These are phyloP conservation scores for Venturia pyrina DNA, from an alignment of 2,329 filamentous ascomycete genomes.

Conservation along the genomic window DNA sequence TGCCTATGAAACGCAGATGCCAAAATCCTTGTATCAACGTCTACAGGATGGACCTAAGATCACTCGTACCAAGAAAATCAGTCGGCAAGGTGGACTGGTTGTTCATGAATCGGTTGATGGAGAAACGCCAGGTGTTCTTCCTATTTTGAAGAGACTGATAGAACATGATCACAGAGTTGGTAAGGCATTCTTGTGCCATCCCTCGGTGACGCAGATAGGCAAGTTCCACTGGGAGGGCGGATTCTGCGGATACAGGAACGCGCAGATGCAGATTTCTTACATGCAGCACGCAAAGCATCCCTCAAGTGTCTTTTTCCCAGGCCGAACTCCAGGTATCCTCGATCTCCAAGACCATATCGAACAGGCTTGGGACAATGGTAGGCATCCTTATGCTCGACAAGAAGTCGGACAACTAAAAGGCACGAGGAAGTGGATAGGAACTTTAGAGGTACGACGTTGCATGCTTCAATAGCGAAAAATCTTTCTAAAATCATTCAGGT, in stretches of 20 bases:
- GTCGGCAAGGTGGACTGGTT: conserved; percentile 31
- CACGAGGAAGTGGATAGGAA: conserved; percentile 95
- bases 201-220: conserved; percentile 65
- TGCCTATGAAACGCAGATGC: conserved; percentile 38
- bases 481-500: conserved; percentile 42
- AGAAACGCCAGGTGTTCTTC: conserved; percentile 34
- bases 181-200: conserved; percentile 71
- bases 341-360: conserved; percentile 82
- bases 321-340: conserved; percentile 62
- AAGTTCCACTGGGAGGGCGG: conserved; percentile 74
- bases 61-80: conserved; percentile 29
- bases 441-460: conserved; percentile 58
- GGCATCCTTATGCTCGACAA: conserved; percentile 60
- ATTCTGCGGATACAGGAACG: conserved; percentile 92
- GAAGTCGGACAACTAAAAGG: conserved; percentile 81
- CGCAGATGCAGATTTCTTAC: conserved; percentile 81
- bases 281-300: conserved; percentile 49
- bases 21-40: conserved; percentile 30
- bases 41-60: conserved; percentile 32
- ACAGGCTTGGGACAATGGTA: conserved; percentile 74
- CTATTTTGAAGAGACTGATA: conserved; percentile 36
- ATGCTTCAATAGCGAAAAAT: background rate
- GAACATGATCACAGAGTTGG: conserved; percentile 54
- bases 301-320: conserved; percentile 51
- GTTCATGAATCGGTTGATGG: conserved; percentile 33